Evolutionary conservation across 2,329 filamentous ascomycete genomes (phyloP), one percentile per base, ranked within the genome.

Genomic region (Lasiodiplodia sp.): DNA sequence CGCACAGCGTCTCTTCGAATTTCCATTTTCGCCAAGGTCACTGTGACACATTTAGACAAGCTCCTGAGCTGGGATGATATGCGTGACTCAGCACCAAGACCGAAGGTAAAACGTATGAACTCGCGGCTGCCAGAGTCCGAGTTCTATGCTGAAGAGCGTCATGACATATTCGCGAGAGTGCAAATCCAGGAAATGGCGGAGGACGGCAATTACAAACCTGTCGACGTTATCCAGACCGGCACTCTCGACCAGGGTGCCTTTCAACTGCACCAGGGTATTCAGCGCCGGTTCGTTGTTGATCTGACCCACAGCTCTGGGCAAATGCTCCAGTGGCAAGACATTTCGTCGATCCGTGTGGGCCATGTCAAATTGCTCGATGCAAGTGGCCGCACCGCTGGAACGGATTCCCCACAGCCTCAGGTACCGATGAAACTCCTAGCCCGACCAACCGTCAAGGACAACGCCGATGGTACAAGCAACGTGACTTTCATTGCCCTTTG

Each of bases 31-130:
- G 94, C 96, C 21, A 91, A 91, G 76, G 93, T 97, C 44, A 96
- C 93, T 1, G 84, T 90, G 0, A 97, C 97, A 90, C 96, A 99
- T 81, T 86, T 99, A 25, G 96, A 99, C 79, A 98, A 97, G 82
- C 86, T 99, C 63, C 87, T 97, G 14, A 99, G 96, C 81, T 99
- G 96, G 96, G 96, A 99, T 77, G 96, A 98, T 75, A 97, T 99
- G 90, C 90, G 95, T 69, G 95, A 99, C 79, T 85, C 87, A 28
- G 85, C 85, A 2, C 84, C 85, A 58, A 80, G 81, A 25, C 82
- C 82, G 2, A 87, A 88, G 21, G 84, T 89, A 62, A 86, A 87
- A 71, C 86, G 87, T 21, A 86, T 86, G 67, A 83, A 83, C 52
- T 85, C 84, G 52, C 87, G 96, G 12, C 90, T 99, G 72, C 90